phyloP scores from a whole-genome alignment of 768 basidiomycete species.

The Neoboletus subvelutipes region DNA sequence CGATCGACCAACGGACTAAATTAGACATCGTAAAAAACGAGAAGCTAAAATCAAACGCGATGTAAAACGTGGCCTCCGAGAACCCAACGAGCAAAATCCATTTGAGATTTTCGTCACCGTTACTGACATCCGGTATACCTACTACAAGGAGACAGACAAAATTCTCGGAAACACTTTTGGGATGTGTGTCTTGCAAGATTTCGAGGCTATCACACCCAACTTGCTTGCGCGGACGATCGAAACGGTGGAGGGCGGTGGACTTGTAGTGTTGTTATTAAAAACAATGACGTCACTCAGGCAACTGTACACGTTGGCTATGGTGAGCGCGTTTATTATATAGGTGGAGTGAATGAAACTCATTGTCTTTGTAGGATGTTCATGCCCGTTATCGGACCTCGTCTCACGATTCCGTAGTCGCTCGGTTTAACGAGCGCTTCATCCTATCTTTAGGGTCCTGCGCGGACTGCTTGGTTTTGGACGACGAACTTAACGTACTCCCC shows the following conservation, averaged over 20 bases:
- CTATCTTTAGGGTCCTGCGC: conserved; percentile 91
- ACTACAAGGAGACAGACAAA: conserved; percentile 97
- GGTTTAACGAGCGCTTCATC: conserved; percentile 99
- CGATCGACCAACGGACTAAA: background rate
- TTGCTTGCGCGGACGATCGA: conserved; percentile 95
- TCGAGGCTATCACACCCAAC: conserved; percentile 98
- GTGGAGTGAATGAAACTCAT: background rate
- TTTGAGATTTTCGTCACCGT: conserved; percentile 98
- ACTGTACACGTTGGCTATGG: conserved; percentile 89
- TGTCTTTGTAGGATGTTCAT: conserved; percentile 80
- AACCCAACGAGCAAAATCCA: conserved; percentile 93
- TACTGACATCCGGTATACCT: conserved; percentile 99
- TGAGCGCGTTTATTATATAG: conserved; percentile 22
- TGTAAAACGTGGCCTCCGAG: conserved; percentile 89
- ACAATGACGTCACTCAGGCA: conserved; percentile 93
- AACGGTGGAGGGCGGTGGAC: conserved; percentile 94
- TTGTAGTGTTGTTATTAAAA: conserved; percentile 87
- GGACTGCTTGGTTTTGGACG: conserved; percentile 93
- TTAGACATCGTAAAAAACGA: conserved; percentile 91
- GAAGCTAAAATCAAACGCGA: conserved; percentile 97
- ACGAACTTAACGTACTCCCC: conserved; percentile 96
- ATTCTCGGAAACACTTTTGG: conserved; percentile 97
- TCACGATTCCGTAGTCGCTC: conserved; percentile 83
- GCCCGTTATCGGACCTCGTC: conserved; percentile 90
- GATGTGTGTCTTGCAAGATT: conserved; percentile 96